Base-by-base conservation (phyloP, 1,284 basidiomycete genomes). In the Fomitopsis pinicola region DNA sequence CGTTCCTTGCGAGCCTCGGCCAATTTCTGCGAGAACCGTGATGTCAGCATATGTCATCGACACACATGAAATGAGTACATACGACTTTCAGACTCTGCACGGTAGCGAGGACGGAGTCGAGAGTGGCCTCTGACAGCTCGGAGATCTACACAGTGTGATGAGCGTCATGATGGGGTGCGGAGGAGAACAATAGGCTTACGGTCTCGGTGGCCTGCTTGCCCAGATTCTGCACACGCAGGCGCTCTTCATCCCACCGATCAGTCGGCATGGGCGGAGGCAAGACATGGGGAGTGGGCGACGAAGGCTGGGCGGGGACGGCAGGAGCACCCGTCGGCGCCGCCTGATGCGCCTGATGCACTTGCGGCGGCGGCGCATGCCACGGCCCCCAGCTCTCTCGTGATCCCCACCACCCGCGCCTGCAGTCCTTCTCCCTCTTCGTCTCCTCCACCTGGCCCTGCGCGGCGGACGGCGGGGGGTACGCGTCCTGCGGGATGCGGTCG, bases 71-170 rank as follows among this genome's bases (percentile, higher is more conserved):
- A 2, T 35, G 5, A 40, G 38, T n/a, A 77, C 84, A 63, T 64
- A 89, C 88, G 19, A 75, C 74, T 75, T 88, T 89, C 57, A 90
- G 73, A 44, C 78, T 73, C 66, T 87, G 82, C 46, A 86, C 78
- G 1, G 80, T 83, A 30, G 73, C 71, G 54, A 88, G 70, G 46
- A 89, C 77, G 26, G 80, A 78, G 59, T 89, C 87, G 19, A 90
- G 79, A 0, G 88, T 87, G n/a, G 80, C 78, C 71, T 90, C 88
- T 3, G 89, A 89, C 59, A 89, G 69, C 53, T 89, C 87, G 15
- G 76, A 73, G 74, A 87, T 80, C 88, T 89, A 62, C 15, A 59
- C 42, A 44, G 22, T 33, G 36, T 14, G 50, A 40, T 33, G 55
- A 55, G 59, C 26, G 53, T 56, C 12, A 28, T 33, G 52, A 35